Base-by-base conservation (phyloP, 2,329 filamentous ascomycete genomes). In the Apiospora phragmitis region DNA sequence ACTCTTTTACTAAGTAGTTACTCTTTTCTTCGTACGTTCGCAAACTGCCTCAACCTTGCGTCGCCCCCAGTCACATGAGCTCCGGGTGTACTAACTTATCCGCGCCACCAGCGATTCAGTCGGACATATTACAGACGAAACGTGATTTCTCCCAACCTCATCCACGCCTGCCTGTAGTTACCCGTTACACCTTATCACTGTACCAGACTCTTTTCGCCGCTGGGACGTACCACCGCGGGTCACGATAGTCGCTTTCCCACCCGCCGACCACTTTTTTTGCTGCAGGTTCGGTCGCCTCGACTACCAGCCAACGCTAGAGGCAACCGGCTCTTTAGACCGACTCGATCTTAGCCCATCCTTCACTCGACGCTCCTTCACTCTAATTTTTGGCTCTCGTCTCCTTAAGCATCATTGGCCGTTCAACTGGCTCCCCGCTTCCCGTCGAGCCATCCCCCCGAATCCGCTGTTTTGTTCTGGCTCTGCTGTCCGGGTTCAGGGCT, bases 211-310 rank as follows among this genome's bases (percentile, higher is more conserved):
- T n/a, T n/a, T 11, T 62, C 55, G 55, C 29, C 32, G 32, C 55
- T 38, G 32, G 21, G 55, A n/a, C 55, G 55, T 38, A 35, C 21
- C 55, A 18, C 32, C 55, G 55, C 32, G 55, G 55, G 29, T 62
- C 55, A 62, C 55, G 55, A 62, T 62, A 62, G 55, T 62, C 51
- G 21, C 55, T 38, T 62, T 62, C 55, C 32, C 55, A 62, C 55
- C 32, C 55, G 29, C 32, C 55, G 55, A 5, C 55, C 32, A 62
- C 55, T 62, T 62, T 62, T 47, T 38, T 38, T 38, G 55, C 55
- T 62, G 55, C 55, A 38, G 45, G 45, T 49, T 49, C 47, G 29
- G 55, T 62, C 55, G 32, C 32, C 29, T 62, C 55, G 32, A 62
- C 55, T 62, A 62, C 55, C 32, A 35, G n/a, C 8, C 55, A 62